phyloP scores from a whole-genome alignment of 495 filamentous ascomycete genomes.

The Aspergillus egyptiacus region DNA sequence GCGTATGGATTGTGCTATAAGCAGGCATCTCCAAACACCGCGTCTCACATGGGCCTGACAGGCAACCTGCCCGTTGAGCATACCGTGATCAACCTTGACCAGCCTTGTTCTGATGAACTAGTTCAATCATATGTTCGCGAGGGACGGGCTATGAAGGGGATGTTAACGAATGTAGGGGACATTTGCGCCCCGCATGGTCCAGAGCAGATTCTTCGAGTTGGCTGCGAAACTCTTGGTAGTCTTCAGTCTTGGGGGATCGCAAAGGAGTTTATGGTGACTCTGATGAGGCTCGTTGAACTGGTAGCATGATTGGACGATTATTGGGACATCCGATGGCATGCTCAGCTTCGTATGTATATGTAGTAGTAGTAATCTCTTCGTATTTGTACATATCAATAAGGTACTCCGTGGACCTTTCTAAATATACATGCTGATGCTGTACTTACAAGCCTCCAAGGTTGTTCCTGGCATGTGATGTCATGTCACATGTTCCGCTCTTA shows the following conservation, averaged over 20 bases:
- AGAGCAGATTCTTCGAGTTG: slow-evolving; percentile 34
- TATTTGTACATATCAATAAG: too few species aligned
- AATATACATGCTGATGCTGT: too few species aligned
- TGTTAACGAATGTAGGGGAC: slow-evolving; percentile 46
- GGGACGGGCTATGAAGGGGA: slow-evolving; percentile 42
- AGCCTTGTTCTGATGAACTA: slow-evolving; percentile 50
- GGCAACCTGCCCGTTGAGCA: slow-evolving; percentile 16
- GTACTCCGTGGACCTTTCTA: too few species aligned
- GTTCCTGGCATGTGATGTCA: slow-evolving; percentile 14
- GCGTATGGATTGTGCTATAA: slow-evolving; percentile 41
- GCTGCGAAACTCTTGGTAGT: slow-evolving; percentile 34
- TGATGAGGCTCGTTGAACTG: slow-evolving; percentile 28
- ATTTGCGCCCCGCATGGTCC: slow-evolving; percentile 41
- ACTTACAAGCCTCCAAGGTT: too few species aligned
- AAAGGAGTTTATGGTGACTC: slow-evolving; percentile 26
- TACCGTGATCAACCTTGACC: slow-evolving; percentile 44
- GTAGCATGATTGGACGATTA: slow-evolving; percentile 7
- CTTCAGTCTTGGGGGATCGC: slow-evolving; percentile 39
- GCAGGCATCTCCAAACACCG: slow-evolving; percentile 10
- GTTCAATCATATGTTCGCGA: slow-evolving; percentile 47
- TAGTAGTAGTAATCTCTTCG: too few species aligned
- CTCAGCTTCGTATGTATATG: not conserved
- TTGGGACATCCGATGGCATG: too few species aligned
- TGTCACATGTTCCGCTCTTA: slow-evolving; percentile 21
- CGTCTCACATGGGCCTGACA: slow-evolving; percentile 3